Percentiles rank a stretch among this genome's conserved stretches.
These are phyloP conservation scores for Aspergillus glaucus DNA, from an alignment of 2,329 filamentous ascomycete genomes.

Conservation along the genomic window DNA sequence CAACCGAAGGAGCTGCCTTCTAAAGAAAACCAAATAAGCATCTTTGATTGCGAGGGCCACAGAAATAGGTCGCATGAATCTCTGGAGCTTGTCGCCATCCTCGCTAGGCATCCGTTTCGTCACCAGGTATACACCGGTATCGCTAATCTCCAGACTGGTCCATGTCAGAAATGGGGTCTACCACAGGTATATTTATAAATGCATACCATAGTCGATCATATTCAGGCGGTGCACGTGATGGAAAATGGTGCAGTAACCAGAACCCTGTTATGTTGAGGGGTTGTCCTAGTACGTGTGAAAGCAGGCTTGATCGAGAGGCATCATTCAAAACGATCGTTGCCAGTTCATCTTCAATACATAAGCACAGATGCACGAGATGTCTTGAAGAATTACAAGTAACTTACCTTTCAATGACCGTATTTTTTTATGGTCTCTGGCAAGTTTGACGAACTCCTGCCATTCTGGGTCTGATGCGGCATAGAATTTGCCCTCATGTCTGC, in stretches of 20 bases:
- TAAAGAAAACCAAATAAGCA: constrained; percentile 25
- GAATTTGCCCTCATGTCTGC: constrained; percentile 21
- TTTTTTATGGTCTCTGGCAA: constrained; percentile 50
- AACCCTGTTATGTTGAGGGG: constrained; percentile 45
- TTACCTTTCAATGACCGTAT: constrained; percentile 44
- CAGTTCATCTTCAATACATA: constrained; percentile 38
- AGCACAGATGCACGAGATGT: background rate
- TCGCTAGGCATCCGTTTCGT: constrained; percentile 22
- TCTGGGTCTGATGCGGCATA: constrained; percentile 50
- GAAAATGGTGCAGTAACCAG: constrained; percentile 60
- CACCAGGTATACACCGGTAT: constrained; percentile 21
- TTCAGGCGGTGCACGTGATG: constrained; percentile 52
- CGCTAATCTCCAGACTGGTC: constrained; percentile 22
- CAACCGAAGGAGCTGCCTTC: constrained; percentile 22
- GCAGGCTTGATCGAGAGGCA: constrained; percentile 39
- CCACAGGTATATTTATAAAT: constrained; percentile 2
- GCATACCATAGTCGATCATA: constrained; percentile 56
- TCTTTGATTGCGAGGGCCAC: constrained; percentile 29
- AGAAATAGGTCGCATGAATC: constrained; percentile 24
- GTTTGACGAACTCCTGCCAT: constrained; percentile 54
- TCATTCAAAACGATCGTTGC: constrained; percentile 38
- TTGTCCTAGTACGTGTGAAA: constrained; percentile 44
- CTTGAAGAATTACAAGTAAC: background rate
- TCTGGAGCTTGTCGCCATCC: constrained; percentile 23
- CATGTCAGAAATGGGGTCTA: constrained; percentile 6